phyloP scores from a whole-genome alignment of 148 eudicot species.

The Silene conica region DNA sequence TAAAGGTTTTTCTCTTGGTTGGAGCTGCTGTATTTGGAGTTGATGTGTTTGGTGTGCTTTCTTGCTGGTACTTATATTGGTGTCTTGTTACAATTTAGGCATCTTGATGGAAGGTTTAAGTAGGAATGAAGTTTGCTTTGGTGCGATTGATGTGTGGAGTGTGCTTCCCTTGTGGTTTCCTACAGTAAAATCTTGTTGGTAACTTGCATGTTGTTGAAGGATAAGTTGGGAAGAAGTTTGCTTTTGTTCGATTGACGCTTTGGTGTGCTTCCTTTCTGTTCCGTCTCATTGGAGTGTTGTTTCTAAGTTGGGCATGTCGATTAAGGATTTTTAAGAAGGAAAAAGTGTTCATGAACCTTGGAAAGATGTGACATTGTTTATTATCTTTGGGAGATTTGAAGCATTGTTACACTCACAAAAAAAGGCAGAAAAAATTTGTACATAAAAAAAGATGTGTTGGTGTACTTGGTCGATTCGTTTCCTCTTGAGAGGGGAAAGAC shows the following conservation, averaged over 20 bases:
- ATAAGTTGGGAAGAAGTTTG: not conserved
- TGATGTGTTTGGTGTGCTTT: not conserved
- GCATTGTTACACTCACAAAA: not conserved
- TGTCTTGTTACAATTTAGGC: not conserved
- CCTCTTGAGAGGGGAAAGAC: not conserved
- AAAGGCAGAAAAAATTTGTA: not conserved
- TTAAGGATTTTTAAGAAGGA: not conserved
- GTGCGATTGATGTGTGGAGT: not conserved
- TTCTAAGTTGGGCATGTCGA: not conserved
- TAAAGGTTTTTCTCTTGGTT: not conserved
- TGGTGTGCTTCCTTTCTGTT: slow-evolving; percentile 2
- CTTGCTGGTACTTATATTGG: too few relatives aligned
- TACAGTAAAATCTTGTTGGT: not conserved
- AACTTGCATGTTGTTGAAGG: not conserved
- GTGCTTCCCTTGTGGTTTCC: not conserved
- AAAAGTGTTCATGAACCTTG: not conserved
- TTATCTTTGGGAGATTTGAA: not conserved
- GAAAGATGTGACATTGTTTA: not conserved
- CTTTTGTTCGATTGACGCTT: not conserved
- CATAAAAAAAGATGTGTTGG: not conserved
- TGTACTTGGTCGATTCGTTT: not conserved
- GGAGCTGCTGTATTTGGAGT: not conserved
- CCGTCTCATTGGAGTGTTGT: not conserved
- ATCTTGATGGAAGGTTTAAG: not conserved
- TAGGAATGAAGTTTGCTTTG: slow-evolving; percentile 1